Evolutionary conservation across 2,329 filamentous ascomycete species (phyloP).

Genomic region (Xylaria sp.): DNA sequence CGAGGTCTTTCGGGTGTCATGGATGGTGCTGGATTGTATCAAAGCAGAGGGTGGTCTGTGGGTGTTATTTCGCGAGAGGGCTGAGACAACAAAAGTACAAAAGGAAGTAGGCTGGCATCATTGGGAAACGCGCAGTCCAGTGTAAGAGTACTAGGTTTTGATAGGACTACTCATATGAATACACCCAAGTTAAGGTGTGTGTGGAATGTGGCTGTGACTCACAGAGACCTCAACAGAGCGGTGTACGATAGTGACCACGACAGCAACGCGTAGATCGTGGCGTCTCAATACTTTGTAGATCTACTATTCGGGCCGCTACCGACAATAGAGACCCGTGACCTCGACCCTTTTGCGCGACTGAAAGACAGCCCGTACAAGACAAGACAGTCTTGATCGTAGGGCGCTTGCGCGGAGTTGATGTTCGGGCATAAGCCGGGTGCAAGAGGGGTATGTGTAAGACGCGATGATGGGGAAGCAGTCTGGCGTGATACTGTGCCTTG

Average conservation of each 20-base stretch:
- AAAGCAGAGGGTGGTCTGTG: slow-evolving; percentile 5
- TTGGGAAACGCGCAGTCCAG: background rate
- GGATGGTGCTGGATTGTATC: background rate
- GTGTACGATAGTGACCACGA: background rate
- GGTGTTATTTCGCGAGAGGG: background rate
- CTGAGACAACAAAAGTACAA: slow-evolving; percentile 7
- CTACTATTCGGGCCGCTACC: slow-evolving; percentile 7
- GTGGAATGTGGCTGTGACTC: background rate
- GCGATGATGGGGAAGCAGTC: slow-evolving; percentile 21
- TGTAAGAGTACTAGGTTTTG: background rate
- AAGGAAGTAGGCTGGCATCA: background rate
- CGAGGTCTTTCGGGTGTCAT: background rate
- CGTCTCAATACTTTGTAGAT: too few species aligned
- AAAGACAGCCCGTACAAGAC: background rate
- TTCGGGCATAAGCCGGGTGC: slow-evolving; percentile 19
- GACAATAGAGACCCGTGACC: background rate
- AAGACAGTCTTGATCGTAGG: background rate
- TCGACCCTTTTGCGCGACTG: background rate
- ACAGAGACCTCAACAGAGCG: background rate
- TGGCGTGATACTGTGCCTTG: slow-evolving; percentile 30
- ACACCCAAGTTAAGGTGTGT: too few species aligned
- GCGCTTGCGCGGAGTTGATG: background rate
- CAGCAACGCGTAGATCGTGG: too few species aligned
- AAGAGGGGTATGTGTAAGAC: slow-evolving; percentile 16
- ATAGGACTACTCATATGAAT: background rate